A percentile compares a stretch with the other conserved stretches of the same genome.
These are phyloP conservation scores for Exophiala sp. DNA, from an alignment of 2,329 filamentous ascomycete genomes.

Conservation along the genomic window DNA sequence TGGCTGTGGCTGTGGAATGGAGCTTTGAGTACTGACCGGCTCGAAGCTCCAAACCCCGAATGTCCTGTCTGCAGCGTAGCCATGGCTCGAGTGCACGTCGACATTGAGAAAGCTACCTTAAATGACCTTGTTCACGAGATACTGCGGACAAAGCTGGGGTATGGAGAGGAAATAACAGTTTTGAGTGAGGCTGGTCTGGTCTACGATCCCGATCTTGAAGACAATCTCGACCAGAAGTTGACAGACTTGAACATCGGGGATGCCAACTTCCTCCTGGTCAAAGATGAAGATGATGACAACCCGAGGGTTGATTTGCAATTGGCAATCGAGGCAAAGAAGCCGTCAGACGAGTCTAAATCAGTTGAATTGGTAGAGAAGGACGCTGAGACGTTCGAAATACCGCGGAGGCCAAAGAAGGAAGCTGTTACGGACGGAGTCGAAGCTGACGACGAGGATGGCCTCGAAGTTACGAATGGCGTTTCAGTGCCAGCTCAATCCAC, in stretches of 20 bases:
- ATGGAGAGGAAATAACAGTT: constrained; percentile 76
- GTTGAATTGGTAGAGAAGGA: constrained; percentile 38
- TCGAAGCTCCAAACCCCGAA: constrained; percentile 69
- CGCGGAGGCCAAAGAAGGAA: constrained; percentile 43
- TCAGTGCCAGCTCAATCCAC: not conserved
- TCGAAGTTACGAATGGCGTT: constrained; percentile 11
- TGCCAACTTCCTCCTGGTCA: constrained; percentile 75
- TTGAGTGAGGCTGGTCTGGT: constrained; percentile 72
- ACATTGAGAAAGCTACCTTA: constrained; percentile 69
- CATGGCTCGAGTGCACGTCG: constrained; percentile 64
- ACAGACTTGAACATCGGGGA: constrained; percentile 69
- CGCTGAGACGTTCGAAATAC: constrained; percentile 40
- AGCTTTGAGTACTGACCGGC: constrained; percentile 50
- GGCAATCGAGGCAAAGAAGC: constrained; percentile 36
- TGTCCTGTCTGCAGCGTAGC: constrained; percentile 81
- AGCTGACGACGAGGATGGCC: constrained; percentile 3
- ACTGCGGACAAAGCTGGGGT: constrained; percentile 67
- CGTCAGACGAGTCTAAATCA: constrained; percentile 38
- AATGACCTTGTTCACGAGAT: constrained; percentile 74
- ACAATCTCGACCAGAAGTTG: constrained; percentile 78
- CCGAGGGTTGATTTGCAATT: constrained; percentile 78
- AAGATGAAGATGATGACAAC: constrained; percentile 63
- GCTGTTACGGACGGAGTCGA: constrained; percentile 2
- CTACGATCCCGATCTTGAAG: constrained; percentile 84
- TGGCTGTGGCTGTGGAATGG: constrained; percentile 79